A percentile compares a stretch with the other conserved stretches of the same genome.
Conservation (phyloP, 495 filamentous ascomycete genomes). For the Pseudoneurospora amorphoporcata region DNA sequence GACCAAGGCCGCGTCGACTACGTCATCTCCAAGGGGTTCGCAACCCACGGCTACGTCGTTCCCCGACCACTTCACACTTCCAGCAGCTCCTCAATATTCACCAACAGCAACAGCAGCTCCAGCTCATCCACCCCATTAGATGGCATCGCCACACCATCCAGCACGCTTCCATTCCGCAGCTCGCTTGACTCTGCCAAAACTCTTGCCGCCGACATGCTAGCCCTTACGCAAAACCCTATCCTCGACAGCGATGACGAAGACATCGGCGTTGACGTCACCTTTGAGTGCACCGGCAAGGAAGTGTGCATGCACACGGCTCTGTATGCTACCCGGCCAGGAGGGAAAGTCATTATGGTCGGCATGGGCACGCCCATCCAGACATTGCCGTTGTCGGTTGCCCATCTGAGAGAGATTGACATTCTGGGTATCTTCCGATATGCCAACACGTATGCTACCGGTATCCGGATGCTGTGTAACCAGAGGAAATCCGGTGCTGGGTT, state of each 20-base stretch:
- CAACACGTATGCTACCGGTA: slow-evolving; percentile 76
- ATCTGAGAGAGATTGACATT: slow-evolving; percentile 81
- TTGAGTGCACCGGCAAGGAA: slow-evolving; percentile 89
- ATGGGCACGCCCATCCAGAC: slow-evolving; percentile 93
- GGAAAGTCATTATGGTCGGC: slow-evolving; percentile 77
- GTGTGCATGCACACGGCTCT: slow-evolving; percentile 78
- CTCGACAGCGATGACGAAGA: slow-evolving; percentile 33
- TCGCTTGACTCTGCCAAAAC: slow-evolving; percentile 50
- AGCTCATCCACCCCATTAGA: slow-evolving; percentile 32
- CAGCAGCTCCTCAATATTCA: slow-evolving; percentile 31
- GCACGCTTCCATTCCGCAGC: slow-evolving; percentile 25
- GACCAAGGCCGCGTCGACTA: slow-evolving; percentile 66
- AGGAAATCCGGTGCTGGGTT: slow-evolving; percentile 35
- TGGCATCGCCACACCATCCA: slow-evolving; percentile 37
- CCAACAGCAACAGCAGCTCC: slow-evolving; percentile 19
- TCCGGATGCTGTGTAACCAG: slow-evolving; percentile 51
- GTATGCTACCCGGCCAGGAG: slow-evolving; percentile 69
- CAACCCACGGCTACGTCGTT: slow-evolving; percentile 57
- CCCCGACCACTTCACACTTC: slow-evolving; percentile 31
- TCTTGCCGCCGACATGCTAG: slow-evolving; percentile 42
- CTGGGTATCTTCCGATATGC: slow-evolving; percentile 89
- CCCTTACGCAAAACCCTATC: slow-evolving; percentile 29
- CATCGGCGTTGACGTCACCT: slow-evolving; percentile 65
- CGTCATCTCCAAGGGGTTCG: slow-evolving; percentile 60
- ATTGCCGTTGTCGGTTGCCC: slow-evolving; percentile 72